These are phyloP conservation scores for Penicillium manginii DNA, from an alignment of 495 filamentous ascomycete genomes.

Conservation along the genomic window DNA sequence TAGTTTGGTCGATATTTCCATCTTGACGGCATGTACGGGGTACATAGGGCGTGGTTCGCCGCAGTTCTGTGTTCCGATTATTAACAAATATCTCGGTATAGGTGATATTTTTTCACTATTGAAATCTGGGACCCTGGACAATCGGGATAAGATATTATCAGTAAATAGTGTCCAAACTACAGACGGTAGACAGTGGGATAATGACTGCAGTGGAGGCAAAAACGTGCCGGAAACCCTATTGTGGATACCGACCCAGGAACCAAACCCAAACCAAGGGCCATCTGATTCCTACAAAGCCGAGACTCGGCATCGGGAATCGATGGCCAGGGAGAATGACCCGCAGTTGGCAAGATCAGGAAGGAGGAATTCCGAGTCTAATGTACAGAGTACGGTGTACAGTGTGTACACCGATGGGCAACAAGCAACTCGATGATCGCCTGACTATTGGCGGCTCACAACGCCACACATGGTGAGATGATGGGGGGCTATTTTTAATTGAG, in stretches of 20 bases:
- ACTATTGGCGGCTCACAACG: neutral
- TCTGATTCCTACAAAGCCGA: neutral
- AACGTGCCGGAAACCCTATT: constrained; percentile 2
- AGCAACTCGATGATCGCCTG: neutral
- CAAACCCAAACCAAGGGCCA: neutral
- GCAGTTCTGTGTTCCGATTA: neutral
- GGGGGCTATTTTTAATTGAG: constrained; percentile 7
- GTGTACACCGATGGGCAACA: neutral
- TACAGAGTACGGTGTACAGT: neutral
- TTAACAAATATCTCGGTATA: neutral
- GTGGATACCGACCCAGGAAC: constrained; percentile 6
- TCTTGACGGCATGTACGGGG: neutral
- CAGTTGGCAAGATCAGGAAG: neutral
- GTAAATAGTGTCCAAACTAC: constrained; percentile 5
- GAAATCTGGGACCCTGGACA: neutral
- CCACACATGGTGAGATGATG: neutral
- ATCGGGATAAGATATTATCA: neutral
- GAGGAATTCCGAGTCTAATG: neutral
- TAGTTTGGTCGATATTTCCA: neutral
- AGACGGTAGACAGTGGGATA: neutral
- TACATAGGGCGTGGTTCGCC: constrained; percentile 5
- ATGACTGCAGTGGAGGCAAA: constrained; percentile 1
- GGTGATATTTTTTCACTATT: neutral
- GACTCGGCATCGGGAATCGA: neutral
- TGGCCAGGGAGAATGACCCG: neutral